These are phyloP conservation scores for Phaeolepiota aurea DNA, from an alignment of 768 basidiomycete genomes.

Conservation along the genomic window DNA sequence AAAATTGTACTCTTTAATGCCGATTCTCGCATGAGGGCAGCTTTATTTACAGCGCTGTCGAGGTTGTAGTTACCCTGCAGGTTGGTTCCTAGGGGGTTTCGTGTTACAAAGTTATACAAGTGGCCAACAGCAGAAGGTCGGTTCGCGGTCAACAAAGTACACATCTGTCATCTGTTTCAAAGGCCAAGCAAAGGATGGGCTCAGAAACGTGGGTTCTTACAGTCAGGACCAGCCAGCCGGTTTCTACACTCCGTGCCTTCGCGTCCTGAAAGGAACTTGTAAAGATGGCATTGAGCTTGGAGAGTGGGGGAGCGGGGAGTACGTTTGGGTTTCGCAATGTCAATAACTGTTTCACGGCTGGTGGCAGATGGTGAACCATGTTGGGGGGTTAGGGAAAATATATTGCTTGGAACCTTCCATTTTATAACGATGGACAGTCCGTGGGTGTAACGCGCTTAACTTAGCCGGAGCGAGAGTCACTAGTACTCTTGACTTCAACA, in stretches of 20 bases:
- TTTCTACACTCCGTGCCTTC: slow-evolving; percentile 52
- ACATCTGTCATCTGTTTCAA: slow-evolving; percentile 45
- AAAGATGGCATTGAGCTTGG: slow-evolving; percentile 48
- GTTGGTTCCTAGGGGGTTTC: slow-evolving; percentile 29
- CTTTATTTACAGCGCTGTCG: slow-evolving; percentile 56
- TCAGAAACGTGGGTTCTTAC: slow-evolving; percentile 29
- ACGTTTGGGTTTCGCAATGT: slow-evolving; percentile 58
- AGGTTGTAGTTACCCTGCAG: slow-evolving; percentile 29
- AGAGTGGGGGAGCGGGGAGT: slow-evolving; percentile 45
- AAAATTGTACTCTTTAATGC: slow-evolving; percentile 88
- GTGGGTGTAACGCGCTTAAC: too few relatives aligned
- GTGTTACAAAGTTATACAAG: slow-evolving; percentile 72
- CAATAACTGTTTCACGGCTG: slow-evolving; percentile 64
- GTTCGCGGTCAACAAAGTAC: slow-evolving; percentile 76
- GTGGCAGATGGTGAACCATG: slow-evolving; percentile 47
- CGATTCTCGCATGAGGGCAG: slow-evolving; percentile 83
- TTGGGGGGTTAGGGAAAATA: slow-evolving; percentile 4
- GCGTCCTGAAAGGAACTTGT: slow-evolving; percentile 60
- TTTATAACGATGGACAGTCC: neutral
- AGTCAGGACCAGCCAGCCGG: slow-evolving; percentile 75
- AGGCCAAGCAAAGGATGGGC: too few relatives aligned
- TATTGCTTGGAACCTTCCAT: neutral
- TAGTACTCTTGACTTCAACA: too few relatives aligned
- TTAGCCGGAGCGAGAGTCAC: too few relatives aligned
- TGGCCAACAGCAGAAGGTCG: slow-evolving; percentile 72